Evolutionary conservation across 2,329 filamentous ascomycete species (phyloP).

Genomic region (Colletotrichum simmondsii): DNA sequence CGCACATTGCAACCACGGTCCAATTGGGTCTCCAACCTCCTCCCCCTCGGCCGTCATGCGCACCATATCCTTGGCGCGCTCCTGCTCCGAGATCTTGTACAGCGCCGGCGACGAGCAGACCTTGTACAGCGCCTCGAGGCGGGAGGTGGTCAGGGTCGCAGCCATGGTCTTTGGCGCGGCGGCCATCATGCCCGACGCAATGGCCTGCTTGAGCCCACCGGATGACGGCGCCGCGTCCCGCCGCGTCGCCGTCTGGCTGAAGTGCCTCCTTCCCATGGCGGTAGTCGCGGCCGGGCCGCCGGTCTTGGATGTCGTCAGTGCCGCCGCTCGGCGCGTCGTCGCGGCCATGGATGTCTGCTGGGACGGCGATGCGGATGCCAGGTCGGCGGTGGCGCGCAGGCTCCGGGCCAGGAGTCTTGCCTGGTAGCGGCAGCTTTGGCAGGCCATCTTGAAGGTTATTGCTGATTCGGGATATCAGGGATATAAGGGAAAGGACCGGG

Average conservation of each 20-base stretch:
- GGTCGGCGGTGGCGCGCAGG: constrained; percentile 31
- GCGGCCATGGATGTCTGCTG: constrained; percentile 5
- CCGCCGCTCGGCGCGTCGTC: constrained; percentile 4
- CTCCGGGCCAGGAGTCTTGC: constrained; percentile 51
- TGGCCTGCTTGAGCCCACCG: constrained; percentile 22
- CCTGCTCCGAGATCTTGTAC: constrained; percentile 78
- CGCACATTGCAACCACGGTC: constrained; percentile 86
- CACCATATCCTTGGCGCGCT: constrained; percentile 73
- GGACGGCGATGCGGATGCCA: constrained; percentile 23
- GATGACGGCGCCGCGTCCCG: constrained; percentile 16
- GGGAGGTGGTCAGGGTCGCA: constrained; percentile 24
- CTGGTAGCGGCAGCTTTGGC: constrained; percentile 59
- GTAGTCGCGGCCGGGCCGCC: background rate
- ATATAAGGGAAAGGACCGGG: too few species aligned
- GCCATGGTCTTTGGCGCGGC: constrained; percentile 33
- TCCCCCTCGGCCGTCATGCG: constrained; percentile 81
- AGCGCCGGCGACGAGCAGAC: constrained; percentile 78
- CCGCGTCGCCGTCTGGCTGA: constrained; percentile 48
- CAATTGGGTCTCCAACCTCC: constrained; percentile 79
- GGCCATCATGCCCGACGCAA: constrained; percentile 25
- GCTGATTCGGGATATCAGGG: background rate
- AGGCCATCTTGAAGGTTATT: constrained; percentile 53
- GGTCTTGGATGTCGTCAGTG: constrained; percentile 7
- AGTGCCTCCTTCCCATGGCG: constrained; percentile 43
- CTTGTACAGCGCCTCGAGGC: constrained; percentile 76